These are phyloP conservation scores for Oenanthe javanica DNA, from an alignment of 140 eudicot genomes.

Conservation along the genomic window DNA sequence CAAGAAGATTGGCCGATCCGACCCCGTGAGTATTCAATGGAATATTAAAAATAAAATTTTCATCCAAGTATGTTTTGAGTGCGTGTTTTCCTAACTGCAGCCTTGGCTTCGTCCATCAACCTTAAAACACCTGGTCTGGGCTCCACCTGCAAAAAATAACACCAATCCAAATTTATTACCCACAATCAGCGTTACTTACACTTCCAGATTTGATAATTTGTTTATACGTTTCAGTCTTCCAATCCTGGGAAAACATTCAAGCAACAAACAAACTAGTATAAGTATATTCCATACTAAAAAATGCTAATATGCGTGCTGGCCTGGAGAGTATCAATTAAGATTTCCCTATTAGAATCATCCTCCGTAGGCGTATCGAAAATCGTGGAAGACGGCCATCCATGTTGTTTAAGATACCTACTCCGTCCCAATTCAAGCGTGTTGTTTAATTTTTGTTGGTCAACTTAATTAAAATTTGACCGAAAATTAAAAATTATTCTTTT, in stretches of 20 bases:
- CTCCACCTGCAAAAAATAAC: slow-evolving; percentile 57
- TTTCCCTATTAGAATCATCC: slow-evolving; percentile 50
- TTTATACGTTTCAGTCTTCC: slow-evolving; percentile 96
- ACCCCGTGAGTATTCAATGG: not conserved
- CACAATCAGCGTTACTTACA: slow-evolving; percentile 29
- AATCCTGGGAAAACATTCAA: slow-evolving; percentile 50
- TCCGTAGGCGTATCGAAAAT: slow-evolving; percentile 58
- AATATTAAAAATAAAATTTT: not conserved
- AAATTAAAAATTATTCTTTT: too few relatives aligned
- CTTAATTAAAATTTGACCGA: too few relatives aligned
- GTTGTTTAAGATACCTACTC: slow-evolving; percentile 94
- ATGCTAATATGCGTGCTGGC: slow-evolving; percentile 8
- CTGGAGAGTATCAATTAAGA: slow-evolving; percentile 76
- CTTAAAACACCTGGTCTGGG: slow-evolving; percentile 95
- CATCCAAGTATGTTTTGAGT: not conserved
- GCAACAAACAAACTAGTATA: not conserved
- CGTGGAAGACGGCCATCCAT: slow-evolving; percentile 95
- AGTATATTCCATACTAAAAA: not conserved
- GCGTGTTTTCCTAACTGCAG: slow-evolving; percentile 22
- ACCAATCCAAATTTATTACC: slow-evolving; percentile 17
- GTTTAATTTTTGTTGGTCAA: too few relatives aligned
- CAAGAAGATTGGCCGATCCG: not conserved
- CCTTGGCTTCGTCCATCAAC: slow-evolving; percentile 95
- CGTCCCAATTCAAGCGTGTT: too few relatives aligned
- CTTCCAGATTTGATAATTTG: slow-evolving; percentile 93